Percentiles rank a stretch among this genome's conserved stretches.
Conservation (phyloP, 2,329 filamentous ascomycete species). For the Rutstroemia sp. region DNA sequence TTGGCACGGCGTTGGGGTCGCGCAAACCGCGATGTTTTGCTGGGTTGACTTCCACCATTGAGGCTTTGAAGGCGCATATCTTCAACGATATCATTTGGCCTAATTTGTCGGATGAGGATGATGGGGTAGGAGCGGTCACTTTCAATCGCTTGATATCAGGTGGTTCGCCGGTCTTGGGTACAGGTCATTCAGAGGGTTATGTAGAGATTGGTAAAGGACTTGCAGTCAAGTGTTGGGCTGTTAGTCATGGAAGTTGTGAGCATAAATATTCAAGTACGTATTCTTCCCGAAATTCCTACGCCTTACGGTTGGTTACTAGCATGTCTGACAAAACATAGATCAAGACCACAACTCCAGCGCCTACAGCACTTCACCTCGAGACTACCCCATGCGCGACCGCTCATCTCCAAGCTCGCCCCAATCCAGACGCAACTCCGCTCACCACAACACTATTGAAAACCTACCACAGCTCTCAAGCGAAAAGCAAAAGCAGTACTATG, state of each 20-base stretch:
- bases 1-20: constrained; percentile 79
- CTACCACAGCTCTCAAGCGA: neutral
- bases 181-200: constrained; percentile 75
- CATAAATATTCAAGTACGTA: neutral
- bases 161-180: constrained; percentile 75
- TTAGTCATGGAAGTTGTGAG: constrained; percentile 65
- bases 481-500: constrained; percentile 43
- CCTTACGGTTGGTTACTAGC: neutral
- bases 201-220: constrained; percentile 82
- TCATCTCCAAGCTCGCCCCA: too few species aligned
- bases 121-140: constrained; percentile 84
- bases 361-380: too few species aligned
- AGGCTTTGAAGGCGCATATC: constrained; percentile 86
- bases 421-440: too few species aligned
- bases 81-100: constrained; percentile 99
- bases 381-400: too few species aligned
- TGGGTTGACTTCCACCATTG: constrained; percentile 79
- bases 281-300: neutral
- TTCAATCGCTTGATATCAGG: constrained; percentile 86
- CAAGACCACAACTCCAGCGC: neutral
- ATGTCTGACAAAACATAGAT: neutral
- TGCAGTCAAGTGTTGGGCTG: constrained; percentile 77
- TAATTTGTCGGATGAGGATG: constrained; percentile 92
- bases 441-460: too few species aligned
- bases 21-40: constrained; percentile 79